These are phyloP conservation scores for Coprinopsis marcescibilis DNA, from an alignment of 768 basidiomycete species.

Conservation along the genomic window DNA sequence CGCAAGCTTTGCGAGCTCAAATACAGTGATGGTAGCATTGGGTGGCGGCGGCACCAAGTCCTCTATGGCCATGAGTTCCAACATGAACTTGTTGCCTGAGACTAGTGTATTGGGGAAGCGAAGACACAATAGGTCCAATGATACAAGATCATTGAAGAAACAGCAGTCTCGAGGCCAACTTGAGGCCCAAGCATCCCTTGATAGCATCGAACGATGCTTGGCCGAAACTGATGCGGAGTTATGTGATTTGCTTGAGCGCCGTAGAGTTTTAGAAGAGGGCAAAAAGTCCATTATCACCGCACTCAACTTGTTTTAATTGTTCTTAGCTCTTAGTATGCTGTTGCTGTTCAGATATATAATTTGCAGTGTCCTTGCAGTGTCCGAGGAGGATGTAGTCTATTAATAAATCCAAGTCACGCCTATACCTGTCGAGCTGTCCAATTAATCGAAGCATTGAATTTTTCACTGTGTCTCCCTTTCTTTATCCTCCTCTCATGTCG, in stretches of 20 bases:
- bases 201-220: background rate
- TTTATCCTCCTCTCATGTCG: too few relatives aligned
- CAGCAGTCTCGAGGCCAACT: background rate
- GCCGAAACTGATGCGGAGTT: background rate
- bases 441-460: background rate
- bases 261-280: too few relatives aligned
- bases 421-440: background rate
- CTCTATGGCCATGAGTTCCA: too few relatives aligned
- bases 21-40: too few relatives aligned
- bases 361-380: background rate
- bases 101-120: too few relatives aligned
- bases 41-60: too few relatives aligned
- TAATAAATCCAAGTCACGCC: background rate
- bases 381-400: too few relatives aligned
- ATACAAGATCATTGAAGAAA: background rate
- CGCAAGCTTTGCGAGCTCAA: too few relatives aligned
- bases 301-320: background rate
- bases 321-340: background rate
- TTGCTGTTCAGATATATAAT: background rate
- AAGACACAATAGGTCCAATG: background rate
- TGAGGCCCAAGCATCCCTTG: background rate
- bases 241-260: background rate
- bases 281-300: background rate
- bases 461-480: too few relatives aligned
- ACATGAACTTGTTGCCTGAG: too few relatives aligned